phyloP scores from a whole-genome alignment of 2,329 filamentous ascomycete species.

The Penicillium occitanis region DNA sequence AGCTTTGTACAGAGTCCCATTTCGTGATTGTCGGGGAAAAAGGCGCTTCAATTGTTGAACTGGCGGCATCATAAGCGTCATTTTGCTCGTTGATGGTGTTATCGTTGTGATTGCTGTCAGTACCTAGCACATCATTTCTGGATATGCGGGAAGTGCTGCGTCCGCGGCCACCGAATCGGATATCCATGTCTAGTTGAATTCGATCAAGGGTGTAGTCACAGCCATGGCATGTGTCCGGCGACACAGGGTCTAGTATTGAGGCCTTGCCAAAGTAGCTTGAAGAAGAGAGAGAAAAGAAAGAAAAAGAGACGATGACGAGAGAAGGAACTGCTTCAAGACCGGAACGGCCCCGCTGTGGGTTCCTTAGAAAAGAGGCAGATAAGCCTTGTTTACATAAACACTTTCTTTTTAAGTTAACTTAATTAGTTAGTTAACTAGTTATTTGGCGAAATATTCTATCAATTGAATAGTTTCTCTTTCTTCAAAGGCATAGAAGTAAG shows the following conservation, averaged over 20 bases:
- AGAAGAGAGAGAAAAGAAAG: neutral
- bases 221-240: constrained; percentile 2
- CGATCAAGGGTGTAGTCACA: neutral
- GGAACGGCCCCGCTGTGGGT: constrained; percentile 6
- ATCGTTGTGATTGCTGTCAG: constrained; percentile 2
- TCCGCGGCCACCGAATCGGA: constrained; percentile 15
- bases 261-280: neutral
- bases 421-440: neutral
- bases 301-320: constrained; percentile 3
- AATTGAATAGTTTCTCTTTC: neutral
- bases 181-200: constrained; percentile 4
- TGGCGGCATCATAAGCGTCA: neutral
- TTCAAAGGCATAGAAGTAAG: neutral
- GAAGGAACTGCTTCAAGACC: neutral
- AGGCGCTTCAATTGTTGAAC: constrained; percentile 1
- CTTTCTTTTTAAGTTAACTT: neutral
- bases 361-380: constrained; percentile 10
- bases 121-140: neutral
- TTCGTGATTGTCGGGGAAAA: constrained; percentile 6
- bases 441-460: neutral
- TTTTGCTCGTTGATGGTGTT: constrained; percentile 14
- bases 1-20: constrained; percentile 27
- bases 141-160: constrained; percentile 19
- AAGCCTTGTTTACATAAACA: constrained; percentile 6
- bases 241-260: neutral